These are phyloP conservation scores for Hypholoma fasciculare DNA, from an alignment of 768 basidiomycete genomes.

Conservation along the genomic window DNA sequence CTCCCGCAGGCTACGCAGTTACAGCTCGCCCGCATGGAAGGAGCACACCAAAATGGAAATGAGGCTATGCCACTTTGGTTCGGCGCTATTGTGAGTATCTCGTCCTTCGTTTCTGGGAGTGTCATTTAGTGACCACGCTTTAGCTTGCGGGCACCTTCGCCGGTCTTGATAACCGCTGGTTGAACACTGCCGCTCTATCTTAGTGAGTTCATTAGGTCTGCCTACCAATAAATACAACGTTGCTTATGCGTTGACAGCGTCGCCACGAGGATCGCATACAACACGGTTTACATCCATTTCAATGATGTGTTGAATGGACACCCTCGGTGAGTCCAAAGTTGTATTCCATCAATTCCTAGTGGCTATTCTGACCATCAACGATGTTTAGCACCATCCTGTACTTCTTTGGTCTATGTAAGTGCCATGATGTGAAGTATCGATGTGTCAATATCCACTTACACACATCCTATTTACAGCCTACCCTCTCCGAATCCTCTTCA, in stretches of 20 bases:
- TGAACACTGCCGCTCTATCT: slow-evolving; percentile 30
- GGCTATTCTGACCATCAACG: not conserved
- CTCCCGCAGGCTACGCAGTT: slow-evolving; percentile 22
- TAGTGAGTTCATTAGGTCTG: slow-evolving; percentile 23
- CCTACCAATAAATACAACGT: not conserved
- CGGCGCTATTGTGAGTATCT: slow-evolving; percentile 27
- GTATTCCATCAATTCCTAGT: not conserved
- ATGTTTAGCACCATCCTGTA: slow-evolving; percentile 12
- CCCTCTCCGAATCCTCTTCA: slow-evolving; percentile 22
- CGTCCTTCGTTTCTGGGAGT: not conserved
- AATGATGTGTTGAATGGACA: slow-evolving; percentile 16
- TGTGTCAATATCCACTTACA: not conserved
- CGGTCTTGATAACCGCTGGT: slow-evolving; percentile 26
- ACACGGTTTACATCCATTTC: slow-evolving; percentile 24
- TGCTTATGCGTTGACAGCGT: slow-evolving; percentile 10
- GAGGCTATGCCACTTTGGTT: slow-evolving; percentile 35
- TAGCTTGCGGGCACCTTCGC: slow-evolving; percentile 31
- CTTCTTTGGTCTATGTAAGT: slow-evolving; percentile 23
- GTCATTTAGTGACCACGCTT: not conserved
- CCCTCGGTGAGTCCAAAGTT: slow-evolving; percentile 19
- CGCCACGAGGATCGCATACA: slow-evolving; percentile 18
- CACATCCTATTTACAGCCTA: slow-evolving; percentile 14
- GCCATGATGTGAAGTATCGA: not conserved
- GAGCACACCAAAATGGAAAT: slow-evolving; percentile 35
- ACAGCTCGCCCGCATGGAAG: slow-evolving; percentile 34